Evolutionary conservation across 371 early-diverging fungal species (phyloP), one percentile per base, ranked within the genome.

Genomic region (Quaeritorhiza haematococci): DNA sequence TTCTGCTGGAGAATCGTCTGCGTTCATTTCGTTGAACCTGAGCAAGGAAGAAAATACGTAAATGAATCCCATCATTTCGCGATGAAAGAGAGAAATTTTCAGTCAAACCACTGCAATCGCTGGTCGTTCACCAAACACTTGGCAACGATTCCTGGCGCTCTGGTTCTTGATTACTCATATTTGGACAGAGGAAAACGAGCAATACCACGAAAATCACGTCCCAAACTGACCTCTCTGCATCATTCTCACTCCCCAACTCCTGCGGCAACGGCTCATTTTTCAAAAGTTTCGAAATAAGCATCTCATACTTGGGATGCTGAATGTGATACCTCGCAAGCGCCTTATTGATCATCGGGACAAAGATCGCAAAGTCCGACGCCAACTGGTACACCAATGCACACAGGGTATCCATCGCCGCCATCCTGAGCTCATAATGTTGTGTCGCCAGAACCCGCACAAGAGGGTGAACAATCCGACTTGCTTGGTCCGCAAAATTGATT

Each of bases 401-500:
- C 28, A 98, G 71, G 0, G 90, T 76, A 48, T 95, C 92, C 84
- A 94, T 85, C 3, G 85, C 84, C 8, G 79, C 80, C 13, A 72
- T 69, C 15, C 86, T 78, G 56, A 94, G 69, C 24, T 89, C 87
- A 21, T 42, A 47, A 34, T 69, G 32, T 52, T 66, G 59, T 6
- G 65, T 15, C 58, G 54, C 32, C n/a, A 75, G 62, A 5, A 93
- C 83, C 24, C 94, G 84, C 10, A 91, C 85, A 17, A 98, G 71
- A 5, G 93, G 92, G 54, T 93, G 93, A 35, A 96, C 88, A 56
- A 96, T 88, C 50, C 93, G 83, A 5, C 91, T 88, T 1, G 94
- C 88, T 67, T 93, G 90, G 58, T 94, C 94, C 27, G 84, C 79
- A 75, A 96, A 86, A 61, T 87, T 89, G 47, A 93, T 85, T 32